phyloP scores from a whole-genome alignment of 106 monocot species.

The Platanthera zijinensis region DNA sequence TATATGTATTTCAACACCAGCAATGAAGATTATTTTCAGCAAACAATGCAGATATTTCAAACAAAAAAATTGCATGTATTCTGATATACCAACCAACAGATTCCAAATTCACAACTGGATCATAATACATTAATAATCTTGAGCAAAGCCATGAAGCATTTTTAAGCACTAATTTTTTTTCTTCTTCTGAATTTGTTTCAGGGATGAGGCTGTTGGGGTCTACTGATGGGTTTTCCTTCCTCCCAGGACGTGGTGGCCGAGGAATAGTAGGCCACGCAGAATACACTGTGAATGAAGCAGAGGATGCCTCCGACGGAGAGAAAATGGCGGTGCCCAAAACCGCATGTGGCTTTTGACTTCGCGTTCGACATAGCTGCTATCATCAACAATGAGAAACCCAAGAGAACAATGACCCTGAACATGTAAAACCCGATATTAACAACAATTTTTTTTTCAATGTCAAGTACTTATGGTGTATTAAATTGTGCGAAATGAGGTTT shows the following conservation, averaged over 20 bases:
- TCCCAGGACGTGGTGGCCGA: constrained; percentile 29
- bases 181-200: neutral
- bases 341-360: constrained; percentile 36
- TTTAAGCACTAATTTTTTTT: too few relatives aligned
- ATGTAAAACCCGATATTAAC: neutral
- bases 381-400: constrained; percentile 49
- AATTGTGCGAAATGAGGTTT: too few relatives aligned
- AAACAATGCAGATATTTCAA: too few relatives aligned
- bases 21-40: too few relatives aligned
- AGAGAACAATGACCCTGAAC: constrained; percentile 41
- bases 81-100: too few relatives aligned
- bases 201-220: constrained; percentile 5
- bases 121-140: too few relatives aligned
- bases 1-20: too few relatives aligned
- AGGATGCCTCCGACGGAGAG: constrained; percentile 57
- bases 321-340: constrained; percentile 32
- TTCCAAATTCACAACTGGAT: too few relatives aligned
- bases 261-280: constrained; percentile 44
- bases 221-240: constrained; percentile 9
- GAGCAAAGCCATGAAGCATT: too few relatives aligned
- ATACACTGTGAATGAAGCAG: constrained; percentile 56
- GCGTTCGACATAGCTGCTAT: constrained; percentile 47
- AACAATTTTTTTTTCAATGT: too few relatives aligned
- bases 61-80: too few relatives aligned
- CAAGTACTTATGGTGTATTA: too few relatives aligned